Evolutionary conservation across 2,329 filamentous ascomycete genomes (phyloP).

Genomic region (Cladophialophora yegresii): DNA sequence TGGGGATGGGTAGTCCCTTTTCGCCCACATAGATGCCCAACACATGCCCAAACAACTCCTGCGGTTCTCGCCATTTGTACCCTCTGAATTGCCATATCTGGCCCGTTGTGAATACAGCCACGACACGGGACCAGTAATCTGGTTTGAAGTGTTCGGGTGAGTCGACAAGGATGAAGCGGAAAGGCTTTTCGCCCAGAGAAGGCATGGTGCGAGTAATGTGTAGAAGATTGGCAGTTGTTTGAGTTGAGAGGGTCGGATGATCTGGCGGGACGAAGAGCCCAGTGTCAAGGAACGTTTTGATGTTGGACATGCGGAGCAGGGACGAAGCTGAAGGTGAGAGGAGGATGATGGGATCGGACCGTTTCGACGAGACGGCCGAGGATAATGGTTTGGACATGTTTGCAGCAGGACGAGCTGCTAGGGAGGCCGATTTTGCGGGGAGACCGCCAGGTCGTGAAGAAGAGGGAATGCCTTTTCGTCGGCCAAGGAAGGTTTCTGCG

Average conservation of each 20-base stretch:
- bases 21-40: constrained; percentile 88
- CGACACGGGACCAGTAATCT: constrained; percentile 94
- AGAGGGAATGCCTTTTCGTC: constrained; percentile 47
- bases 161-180: constrained; percentile 95
- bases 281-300: constrained; percentile 87
- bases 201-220: constrained; percentile 79
- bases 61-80: constrained; percentile 91
- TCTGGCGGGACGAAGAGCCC: constrained; percentile 80
- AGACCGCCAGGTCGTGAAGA: constrained; percentile 41
- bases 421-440: constrained; percentile 25
- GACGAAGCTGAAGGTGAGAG: constrained; percentile 95
- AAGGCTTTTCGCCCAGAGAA: constrained; percentile 60
- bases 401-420: constrained; percentile 32
- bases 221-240: constrained; percentile 73
- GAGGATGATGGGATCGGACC: constrained; percentile 84
- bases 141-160: constrained; percentile 93
- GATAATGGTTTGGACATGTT: constrained; percentile 30
- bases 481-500: constrained; percentile 72
- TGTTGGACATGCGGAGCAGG: constrained; percentile 90
- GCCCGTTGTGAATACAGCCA: constrained; percentile 95
- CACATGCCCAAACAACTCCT: constrained; percentile 86
- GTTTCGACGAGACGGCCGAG: constrained; percentile 46
- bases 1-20: constrained; percentile 78
- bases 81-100: constrained; percentile 98
- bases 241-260: constrained; percentile 60